Percentiles rank a stretch among this genome's conserved stretches.
Conservation (phyloP, 352 stramenopile species). For the Globisporangium lucens region DNA sequence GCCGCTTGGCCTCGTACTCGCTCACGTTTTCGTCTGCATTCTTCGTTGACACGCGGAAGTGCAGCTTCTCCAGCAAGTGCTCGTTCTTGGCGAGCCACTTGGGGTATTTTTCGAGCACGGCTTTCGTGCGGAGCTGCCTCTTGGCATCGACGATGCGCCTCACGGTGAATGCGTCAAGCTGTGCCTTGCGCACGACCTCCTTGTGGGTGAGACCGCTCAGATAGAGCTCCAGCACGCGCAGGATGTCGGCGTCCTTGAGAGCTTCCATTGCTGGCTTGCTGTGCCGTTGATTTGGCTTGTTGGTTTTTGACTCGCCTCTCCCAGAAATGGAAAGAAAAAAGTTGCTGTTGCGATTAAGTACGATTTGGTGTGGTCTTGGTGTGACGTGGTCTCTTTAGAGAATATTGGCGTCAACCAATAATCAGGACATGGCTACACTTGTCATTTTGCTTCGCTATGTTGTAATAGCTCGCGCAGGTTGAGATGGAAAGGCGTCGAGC, state of each 20-base stretch:
- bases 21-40: not conserved
- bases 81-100: not conserved
- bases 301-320: not conserved
- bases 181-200: not conserved
- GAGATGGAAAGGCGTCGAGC: too few species aligned
- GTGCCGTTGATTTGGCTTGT: not conserved
- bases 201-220: not conserved
- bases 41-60: too few species aligned
- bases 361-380: not conserved
- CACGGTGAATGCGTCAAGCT: not conserved
- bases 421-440: too few species aligned
- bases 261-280: not conserved
- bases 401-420: too few species aligned
- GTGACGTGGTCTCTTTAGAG: not conserved
- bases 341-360: not conserved
- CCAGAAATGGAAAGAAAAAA: not conserved
- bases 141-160: not conserved
- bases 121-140: too few species aligned
- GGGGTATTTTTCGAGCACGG: not conserved
- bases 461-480: too few species aligned
- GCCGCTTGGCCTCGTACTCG: conserved; percentile 61
- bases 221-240: not conserved
- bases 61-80: not conserved
- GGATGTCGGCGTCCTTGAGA: not conserved
- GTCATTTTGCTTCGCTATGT: too few species aligned